These are phyloP conservation scores for Aspergillus haitiensis DNA, from an alignment of 495 filamentous ascomycete species.

Conservation along the genomic window DNA sequence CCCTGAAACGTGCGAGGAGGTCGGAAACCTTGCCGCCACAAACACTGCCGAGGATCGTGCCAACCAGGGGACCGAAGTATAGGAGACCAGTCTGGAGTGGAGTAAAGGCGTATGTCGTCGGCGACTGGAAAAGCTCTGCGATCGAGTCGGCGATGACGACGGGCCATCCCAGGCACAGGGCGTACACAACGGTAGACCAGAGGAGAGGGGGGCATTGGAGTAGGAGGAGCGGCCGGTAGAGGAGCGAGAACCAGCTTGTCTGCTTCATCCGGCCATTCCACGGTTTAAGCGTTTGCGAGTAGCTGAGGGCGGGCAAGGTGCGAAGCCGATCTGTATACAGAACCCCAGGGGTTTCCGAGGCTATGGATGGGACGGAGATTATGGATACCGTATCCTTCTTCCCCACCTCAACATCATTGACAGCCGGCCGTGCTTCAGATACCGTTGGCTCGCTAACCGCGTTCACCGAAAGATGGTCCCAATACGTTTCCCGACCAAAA, in stretches of 20 bases:
- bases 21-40: slow-evolving; percentile 12
- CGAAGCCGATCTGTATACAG: slow-evolving; percentile 10
- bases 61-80: slow-evolving; percentile 10
- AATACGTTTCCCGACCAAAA: slow-evolving; percentile 13
- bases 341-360: not conserved
- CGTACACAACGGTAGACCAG: slow-evolving; percentile 5
- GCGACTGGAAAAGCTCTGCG: slow-evolving; percentile 9
- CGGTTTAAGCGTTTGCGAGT: not conserved
- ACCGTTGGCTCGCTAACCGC: not conserved
- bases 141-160: slow-evolving; percentile 13
- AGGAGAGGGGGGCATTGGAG: slow-evolving; percentile 5
- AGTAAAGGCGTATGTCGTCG: slow-evolving; percentile 7
- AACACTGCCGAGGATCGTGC: slow-evolving; percentile 12
- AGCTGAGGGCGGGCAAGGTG: slow-evolving; percentile 2
- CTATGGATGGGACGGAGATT: not conserved
- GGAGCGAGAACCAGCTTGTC: not conserved
- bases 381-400: not conserved
- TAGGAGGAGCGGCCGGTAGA: not conserved
- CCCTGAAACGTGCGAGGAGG: not conserved
- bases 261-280: slow-evolving; percentile 6
- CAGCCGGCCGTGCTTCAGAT: not conserved
- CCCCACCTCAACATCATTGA: not conserved
- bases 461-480: not conserved
- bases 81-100: slow-evolving; percentile 11
- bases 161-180: slow-evolving; percentile 8